phyloP scores from a whole-genome alignment of 108 stramenopile species.

The Nannochloropsis gaditana region DNA sequence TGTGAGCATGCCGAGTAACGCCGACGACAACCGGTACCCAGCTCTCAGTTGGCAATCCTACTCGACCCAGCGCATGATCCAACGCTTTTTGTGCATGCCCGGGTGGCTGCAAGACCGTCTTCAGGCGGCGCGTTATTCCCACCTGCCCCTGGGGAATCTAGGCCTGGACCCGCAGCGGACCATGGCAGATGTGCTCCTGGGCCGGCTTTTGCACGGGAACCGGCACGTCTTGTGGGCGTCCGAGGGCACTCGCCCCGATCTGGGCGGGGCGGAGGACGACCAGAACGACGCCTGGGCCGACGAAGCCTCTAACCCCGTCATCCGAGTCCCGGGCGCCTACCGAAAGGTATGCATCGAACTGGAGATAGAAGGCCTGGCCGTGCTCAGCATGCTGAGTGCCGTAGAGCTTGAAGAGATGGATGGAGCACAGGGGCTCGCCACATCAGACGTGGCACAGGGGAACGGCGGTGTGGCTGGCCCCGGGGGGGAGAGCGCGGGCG shows the following conservation, averaged over 20 bases:
- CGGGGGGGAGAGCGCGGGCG: constrained; percentile 27
- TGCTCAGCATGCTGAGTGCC: constrained; percentile 42
- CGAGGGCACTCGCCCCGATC: constrained; percentile 67
- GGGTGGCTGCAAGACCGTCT: constrained; percentile 76
- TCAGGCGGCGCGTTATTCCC: constrained; percentile 68
- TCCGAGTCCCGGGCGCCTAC: constrained; percentile 67
- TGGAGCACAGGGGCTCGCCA: constrained; percentile 49
- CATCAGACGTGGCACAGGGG: constrained; percentile 23
- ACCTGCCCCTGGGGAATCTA: constrained; percentile 86
- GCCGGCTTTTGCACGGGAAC: constrained; percentile 66
- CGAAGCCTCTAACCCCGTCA: constrained; percentile 28
- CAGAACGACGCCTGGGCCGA: constrained; percentile 44
- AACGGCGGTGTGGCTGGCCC: constrained; percentile 23
- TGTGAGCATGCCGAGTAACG: constrained; percentile 69
- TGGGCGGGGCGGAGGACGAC: constrained; percentile 61
- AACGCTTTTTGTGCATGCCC: constrained; percentile 66
- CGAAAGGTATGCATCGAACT: constrained; percentile 85
- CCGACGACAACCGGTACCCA: constrained; percentile 67
- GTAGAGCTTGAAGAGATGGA: constrained; percentile 42
- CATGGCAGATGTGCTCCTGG: constrained; percentile 72
- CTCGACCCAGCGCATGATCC: constrained; percentile 65
- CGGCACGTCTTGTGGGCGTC: constrained; percentile 91
- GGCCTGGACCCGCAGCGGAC: constrained; percentile 65
- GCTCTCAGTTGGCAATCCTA: constrained; percentile 82
- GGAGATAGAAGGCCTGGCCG: constrained; percentile 80